Conservation (phyloP, 2,329 filamentous ascomycete genomes). For the Cercospora sp. region DNA sequence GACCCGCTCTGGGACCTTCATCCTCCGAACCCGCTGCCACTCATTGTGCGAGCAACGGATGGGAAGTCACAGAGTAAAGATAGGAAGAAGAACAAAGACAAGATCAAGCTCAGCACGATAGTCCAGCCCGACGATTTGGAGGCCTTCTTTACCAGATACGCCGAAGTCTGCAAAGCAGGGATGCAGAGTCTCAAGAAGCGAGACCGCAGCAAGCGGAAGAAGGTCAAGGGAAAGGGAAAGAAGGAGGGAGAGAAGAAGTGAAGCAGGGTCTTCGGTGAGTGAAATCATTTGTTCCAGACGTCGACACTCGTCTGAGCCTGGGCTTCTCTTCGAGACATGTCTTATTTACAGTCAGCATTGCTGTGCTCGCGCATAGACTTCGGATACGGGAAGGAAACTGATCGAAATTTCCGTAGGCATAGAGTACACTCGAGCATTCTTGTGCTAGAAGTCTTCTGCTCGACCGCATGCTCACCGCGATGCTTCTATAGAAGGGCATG, state of each 20-base stretch:
- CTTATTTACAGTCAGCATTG: neutral
- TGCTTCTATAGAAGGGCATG: neutral
- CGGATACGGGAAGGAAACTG: neutral
- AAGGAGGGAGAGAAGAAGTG: constrained; percentile 39
- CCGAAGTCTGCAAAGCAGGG: constrained; percentile 84
- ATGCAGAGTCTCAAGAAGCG: constrained; percentile 91
- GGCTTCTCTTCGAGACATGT: neutral
- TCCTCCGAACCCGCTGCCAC: constrained; percentile 61
- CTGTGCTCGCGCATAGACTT: neutral
- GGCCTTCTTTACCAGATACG: constrained; percentile 79
- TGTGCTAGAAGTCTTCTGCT: neutral
- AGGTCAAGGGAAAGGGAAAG: constrained; percentile 74
- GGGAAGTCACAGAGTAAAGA: constrained; percentile 57
- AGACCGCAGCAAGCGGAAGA: constrained; percentile 82
- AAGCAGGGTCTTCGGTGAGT: neutral
- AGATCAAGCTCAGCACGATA: constrained; percentile 78
- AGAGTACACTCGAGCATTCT: neutral
- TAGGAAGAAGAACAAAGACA: constrained; percentile 57
- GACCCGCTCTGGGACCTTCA: constrained; percentile 62
- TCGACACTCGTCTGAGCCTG: neutral
- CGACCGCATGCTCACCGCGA: neutral
- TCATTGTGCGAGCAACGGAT: constrained; percentile 83
- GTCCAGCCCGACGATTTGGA: constrained; percentile 76
- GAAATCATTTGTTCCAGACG: neutral
- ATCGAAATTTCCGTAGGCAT: neutral